These are phyloP conservation scores for Yamadazyma sp. DNA, from an alignment of 1,139 yeast genomes.

Conservation along the genomic window DNA sequence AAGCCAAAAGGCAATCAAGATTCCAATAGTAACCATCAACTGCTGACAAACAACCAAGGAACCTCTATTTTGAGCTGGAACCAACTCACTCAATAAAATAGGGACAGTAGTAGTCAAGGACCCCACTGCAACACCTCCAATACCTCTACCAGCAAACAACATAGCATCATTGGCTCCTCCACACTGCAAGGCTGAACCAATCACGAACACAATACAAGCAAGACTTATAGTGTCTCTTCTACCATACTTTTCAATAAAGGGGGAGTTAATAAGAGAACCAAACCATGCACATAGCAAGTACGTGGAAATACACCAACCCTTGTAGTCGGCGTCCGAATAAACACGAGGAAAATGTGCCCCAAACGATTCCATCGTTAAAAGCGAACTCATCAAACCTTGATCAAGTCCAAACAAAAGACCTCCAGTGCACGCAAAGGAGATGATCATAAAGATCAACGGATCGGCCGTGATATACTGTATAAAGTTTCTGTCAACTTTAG, in stretches of 20 bases:
- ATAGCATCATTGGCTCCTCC: conserved; percentile 15
- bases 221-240: conserved; percentile 30
- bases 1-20: conserved; percentile 68
- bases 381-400: conserved; percentile 73
- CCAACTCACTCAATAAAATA: conserved; percentile 20
- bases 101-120: conserved; percentile 23
- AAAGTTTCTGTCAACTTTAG: not conserved
- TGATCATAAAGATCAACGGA: conserved; percentile 17
- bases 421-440: conserved; percentile 22
- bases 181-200: conserved; percentile 40
- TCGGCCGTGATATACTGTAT: conserved; percentile 10
- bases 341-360: conserved; percentile 20
- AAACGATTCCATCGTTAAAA: conserved; percentile 46
- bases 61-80: conserved; percentile 61
- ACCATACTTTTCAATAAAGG: conserved; percentile 28
- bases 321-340: conserved; percentile 20
- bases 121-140: conserved; percentile 25
- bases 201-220: conserved; percentile 24
- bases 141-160: conserved; percentile 26
- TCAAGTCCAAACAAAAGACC: conserved; percentile 62
- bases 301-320: conserved; percentile 25
- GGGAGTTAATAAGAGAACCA: conserved; percentile 22
- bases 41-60: conserved; percentile 64
- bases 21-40: conserved; percentile 64
- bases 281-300: conserved; percentile 24